Percentiles rank a stretch among this genome's conserved stretches.
Conservation (phyloP, 2,329 filamentous ascomycete genomes). For the Alternaria longipes region DNA sequence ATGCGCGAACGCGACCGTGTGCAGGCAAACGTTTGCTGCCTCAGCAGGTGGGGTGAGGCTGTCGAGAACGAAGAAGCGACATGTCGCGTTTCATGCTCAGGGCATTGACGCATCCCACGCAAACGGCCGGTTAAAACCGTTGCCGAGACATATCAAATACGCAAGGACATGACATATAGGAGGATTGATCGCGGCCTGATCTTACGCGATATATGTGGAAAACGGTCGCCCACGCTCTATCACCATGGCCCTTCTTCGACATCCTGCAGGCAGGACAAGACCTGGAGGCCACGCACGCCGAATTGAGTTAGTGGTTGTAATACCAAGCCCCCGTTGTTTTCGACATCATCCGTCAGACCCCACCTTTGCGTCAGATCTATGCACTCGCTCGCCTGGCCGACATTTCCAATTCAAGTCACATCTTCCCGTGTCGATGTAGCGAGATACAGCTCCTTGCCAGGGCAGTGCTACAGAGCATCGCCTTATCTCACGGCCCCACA, state of each 20-base stretch:
- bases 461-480: not conserved
- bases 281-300: not conserved
- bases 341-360: not conserved
- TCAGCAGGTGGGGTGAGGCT: conserved; percentile 12
- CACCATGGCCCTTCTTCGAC: not conserved
- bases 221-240: not conserved
- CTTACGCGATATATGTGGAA: not conserved
- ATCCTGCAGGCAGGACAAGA: not conserved
- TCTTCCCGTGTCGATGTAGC: not conserved
- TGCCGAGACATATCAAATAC: conserved; percentile 1
- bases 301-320: not conserved
- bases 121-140: not conserved
- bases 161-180: conserved; percentile 1
- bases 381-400: not conserved
- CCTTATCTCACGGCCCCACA: not conserved
- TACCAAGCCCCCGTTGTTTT: not conserved
- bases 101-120: not conserved
- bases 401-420: not conserved
- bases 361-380: not conserved
- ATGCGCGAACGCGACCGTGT: conserved; percentile 17
- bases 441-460: not conserved
- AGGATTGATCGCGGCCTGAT: not conserved
- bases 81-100: conserved; percentile 14
- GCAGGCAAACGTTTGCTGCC: conserved; percentile 4
- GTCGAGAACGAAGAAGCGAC: conserved; percentile 9